Evolutionary conservation across 2,329 filamentous ascomycete species (phyloP).

Genomic region (Allantophomopsis cytisporea): DNA sequence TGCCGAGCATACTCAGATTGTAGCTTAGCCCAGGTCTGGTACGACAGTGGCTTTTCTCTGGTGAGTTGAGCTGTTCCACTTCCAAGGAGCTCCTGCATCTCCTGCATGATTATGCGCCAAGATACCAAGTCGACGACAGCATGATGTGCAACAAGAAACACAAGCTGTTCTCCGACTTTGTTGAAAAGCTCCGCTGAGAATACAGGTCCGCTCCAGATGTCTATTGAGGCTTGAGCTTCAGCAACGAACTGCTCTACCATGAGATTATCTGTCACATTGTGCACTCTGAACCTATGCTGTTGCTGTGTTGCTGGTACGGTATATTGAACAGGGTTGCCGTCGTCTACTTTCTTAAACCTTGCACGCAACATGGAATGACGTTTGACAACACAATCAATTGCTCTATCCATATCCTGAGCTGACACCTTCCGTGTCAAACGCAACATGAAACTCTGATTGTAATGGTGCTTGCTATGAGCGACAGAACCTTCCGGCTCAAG

Average conservation of each 20-base stretch:
- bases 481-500: conserved; percentile 1
- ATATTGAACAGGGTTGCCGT: conserved; percentile 18
- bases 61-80: conserved; percentile 9
- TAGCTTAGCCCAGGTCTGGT: conserved; percentile 20
- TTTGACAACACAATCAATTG: conserved; percentile 16
- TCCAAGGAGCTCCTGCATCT: conserved; percentile 19
- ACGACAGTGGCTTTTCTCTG: conserved; percentile 4
- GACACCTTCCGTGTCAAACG: conserved; percentile 1
- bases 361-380: conserved; percentile 24
- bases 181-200: conserved; percentile 7
- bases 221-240: conserved; percentile 2
- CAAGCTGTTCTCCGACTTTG: conserved; percentile 1
- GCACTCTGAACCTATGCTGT: neutral
- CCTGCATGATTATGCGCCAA: conserved; percentile 21
- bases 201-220: conserved; percentile 4
- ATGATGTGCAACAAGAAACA: conserved; percentile 7
- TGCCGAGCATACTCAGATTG: conserved; percentile 16
- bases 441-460: conserved; percentile 13
- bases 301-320: conserved; percentile 9
- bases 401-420: conserved; percentile 4
- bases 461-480: conserved; percentile 2
- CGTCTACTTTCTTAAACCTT: conserved; percentile 16
- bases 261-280: neutral
- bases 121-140: conserved; percentile 20
- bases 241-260: conserved; percentile 1